Evolutionary conservation across 768 basidiomycete genomes (phyloP), one percentile per base, ranked within the genome.

Genomic region (Phlebiopsis gigantea): DNA sequence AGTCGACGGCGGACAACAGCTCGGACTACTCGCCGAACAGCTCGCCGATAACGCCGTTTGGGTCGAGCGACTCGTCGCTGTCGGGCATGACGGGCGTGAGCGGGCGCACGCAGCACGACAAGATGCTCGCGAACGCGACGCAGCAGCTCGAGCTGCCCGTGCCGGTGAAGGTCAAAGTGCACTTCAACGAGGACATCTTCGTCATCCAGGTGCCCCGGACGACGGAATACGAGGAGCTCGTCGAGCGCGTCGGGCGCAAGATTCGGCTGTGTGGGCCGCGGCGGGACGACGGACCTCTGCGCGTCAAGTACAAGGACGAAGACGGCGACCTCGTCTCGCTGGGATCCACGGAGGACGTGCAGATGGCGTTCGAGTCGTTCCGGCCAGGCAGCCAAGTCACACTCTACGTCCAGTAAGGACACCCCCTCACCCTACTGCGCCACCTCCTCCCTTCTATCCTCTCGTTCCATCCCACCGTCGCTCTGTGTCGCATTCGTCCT

Each of bases 161-260:
- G 43, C 80, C 86, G 10, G 86, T 98, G 43, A 92, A 94, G 68
- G 85, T 98, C 67, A 96, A 96, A 73, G 93, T 98, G 53, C 90
- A 91, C 70, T 98, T 89, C 75, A 85, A 92, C 65, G 90, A 95
- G 64, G 94, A 97, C 68, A 89, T 97, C 46, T 98, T 98, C 67
- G 88, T 96, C 60, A 90, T 98, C 57, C 89, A 93, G 71, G 92
- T 96, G 24, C 81, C 90, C 43, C 80, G 87, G 59, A 72, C 77
- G 59, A 91, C 90, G 30, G 84, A 89, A 68, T 95, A 87, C 70
- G 77, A 75, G 52, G 90, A 93, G 44, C 77, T 98, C 52, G 88
- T 95, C 52, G 89, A 93, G 70, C 88, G 87, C 68, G 92, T 98
- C 1, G 87, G 89, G 30, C 85, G 85, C 74, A 98, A 98, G 81